Evolutionary conservation across 768 basidiomycete species (phyloP), one percentile per base, ranked within the genome.

Genomic region (Cantharellus anzutake): DNA sequence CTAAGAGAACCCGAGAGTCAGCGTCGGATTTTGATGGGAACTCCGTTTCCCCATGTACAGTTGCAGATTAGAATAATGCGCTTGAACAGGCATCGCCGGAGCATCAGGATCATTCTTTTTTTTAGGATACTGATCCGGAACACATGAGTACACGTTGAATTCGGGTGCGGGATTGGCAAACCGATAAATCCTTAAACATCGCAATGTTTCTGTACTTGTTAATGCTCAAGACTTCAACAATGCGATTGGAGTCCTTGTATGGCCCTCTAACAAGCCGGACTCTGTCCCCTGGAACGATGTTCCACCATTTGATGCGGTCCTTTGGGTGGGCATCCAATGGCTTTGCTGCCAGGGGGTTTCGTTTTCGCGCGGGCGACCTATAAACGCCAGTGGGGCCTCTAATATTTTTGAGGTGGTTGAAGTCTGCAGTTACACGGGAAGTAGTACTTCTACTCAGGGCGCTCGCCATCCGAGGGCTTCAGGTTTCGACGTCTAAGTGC

Each of bases 301-400:
- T 91, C 88, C 88, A 91, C 67, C 79, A 80, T 68, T 86, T 84
- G 58, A 91, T 84, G 53, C 88, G 76, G 65, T 87, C 82, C 60
- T 75, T 74, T 5, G 78, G 76, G 7, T 76, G 74, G 51, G 78
- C 80, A 14, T 42, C 34, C 34, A 41, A 50, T 42, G 51, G 40
- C 42, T 41, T 3, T 29, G 52, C n/a, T 3, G 44, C 44, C 11
- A 48, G 44, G 11, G 44, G 44, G 29, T 48, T 48, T 29, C 29
- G 44, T 48, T 48, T 48, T 11, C 44, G 44, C 11, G 44, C 44
- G 44, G 11, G 11, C 11, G 44, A 11, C 11, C 11, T 48, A 48
- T 29, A 29, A 48, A 48, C 44, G 29, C 11, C 11, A 11, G 29
- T 48, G 44, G 44, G 44, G 29, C 44, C 44, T 29, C 44, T 48